Evolutionary conservation across 2,329 filamentous ascomycete genomes (phyloP), one percentile per base, ranked within the genome.

Genomic region (Sporothrix humicola): DNA sequence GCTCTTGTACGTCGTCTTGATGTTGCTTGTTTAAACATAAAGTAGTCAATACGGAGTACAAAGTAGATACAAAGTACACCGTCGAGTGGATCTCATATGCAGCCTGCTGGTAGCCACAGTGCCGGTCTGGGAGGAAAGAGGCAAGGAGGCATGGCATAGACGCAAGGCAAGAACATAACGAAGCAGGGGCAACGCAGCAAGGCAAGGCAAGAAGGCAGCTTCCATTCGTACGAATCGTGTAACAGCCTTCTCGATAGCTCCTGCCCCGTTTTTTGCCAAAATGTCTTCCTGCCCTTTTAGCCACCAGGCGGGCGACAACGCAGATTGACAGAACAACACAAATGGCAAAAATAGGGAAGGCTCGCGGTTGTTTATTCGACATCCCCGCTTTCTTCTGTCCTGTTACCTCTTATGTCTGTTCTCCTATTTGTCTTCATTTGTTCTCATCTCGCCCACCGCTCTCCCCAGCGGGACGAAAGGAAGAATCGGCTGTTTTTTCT

Each of bases 251-350:
- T 46, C 42, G 44, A 26, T 26, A 56, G 59, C 48, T 65, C 70
- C 46, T 72, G 70, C 70, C 70, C 70, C 37, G n/a, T 50, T 72
- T 72, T 71, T 72, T 72, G 70, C 70, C 70, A 72, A 72, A 72
- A 72, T 72, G 59, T 44, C 37, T 46, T 65, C 42, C 15, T 71
- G 20, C 54, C 52, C n/a, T 54, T 72, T 71, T 72, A 72, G 70
- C 70, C 70, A 66, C 42, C 17, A 20, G 13, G n/a, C 69, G 46
- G 48, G 23, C 13, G 23, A 46, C 4, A 23, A 65, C 6, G n/a
- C 13, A 61, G 37, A 42, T 23, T 17, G 15, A 52, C 48, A 52
- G 48, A 52, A 37, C 31, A 17, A 52, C 12, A 13, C 52, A 26
- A 48, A 48, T 12, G 15, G 46, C 46, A 65, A 17, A 46, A 31